Percentiles rank a stretch among this genome's conserved stretches.
Evolutionary conservation across 805 yeast species (phyloP).

Genomic region (Wickerhamomyces queroliae): DNA sequence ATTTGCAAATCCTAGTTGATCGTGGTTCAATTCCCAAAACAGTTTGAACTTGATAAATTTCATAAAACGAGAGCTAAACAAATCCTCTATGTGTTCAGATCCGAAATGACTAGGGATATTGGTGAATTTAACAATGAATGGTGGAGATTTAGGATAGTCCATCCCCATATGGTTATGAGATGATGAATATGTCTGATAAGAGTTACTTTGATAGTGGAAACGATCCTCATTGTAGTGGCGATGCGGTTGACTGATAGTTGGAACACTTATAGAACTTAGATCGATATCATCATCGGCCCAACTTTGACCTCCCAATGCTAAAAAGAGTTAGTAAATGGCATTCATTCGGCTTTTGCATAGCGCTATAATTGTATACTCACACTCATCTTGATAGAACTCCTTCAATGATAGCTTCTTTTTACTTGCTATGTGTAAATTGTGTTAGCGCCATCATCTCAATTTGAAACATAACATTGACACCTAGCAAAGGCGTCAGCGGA

Average conservation of each 20-base stretch:
- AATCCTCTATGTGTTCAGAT: conserved; percentile 46
- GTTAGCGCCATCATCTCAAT: too few relatives aligned
- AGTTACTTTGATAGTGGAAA: conserved; percentile 5
- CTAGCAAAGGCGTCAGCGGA: too few relatives aligned
- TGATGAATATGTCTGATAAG: conserved; percentile 1
- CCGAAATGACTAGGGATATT: conserved; percentile 54
- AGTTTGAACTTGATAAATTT: conserved; percentile 53
- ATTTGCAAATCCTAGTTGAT: conserved; percentile 24
- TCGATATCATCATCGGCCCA: conserved; percentile 76
- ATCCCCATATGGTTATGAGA: not conserved
- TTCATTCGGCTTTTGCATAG: not conserved
- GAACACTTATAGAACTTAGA: conserved; percentile 50
- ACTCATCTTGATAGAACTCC: conserved; percentile 18
- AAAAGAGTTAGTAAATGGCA: not conserved
- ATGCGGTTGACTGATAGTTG: conserved; percentile 20
- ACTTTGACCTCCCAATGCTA: conserved; percentile 35
- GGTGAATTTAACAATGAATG: conserved; percentile 58
- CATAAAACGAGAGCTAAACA: conserved; percentile 59
- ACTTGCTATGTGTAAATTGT: conserved; percentile 8
- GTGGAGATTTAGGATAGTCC: conserved; percentile 32
- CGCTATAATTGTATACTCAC: conserved; percentile 9
- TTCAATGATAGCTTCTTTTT: conserved; percentile 20
- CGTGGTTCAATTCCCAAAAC: conserved; percentile 45
- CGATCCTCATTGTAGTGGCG: conserved; percentile 5
- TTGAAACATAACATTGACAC: too few relatives aligned